Evolutionary conservation across 2,329 filamentous ascomycete species (phyloP), one percentile per base, ranked within the genome.

Genomic region (Botryotinia narcissicola): DNA sequence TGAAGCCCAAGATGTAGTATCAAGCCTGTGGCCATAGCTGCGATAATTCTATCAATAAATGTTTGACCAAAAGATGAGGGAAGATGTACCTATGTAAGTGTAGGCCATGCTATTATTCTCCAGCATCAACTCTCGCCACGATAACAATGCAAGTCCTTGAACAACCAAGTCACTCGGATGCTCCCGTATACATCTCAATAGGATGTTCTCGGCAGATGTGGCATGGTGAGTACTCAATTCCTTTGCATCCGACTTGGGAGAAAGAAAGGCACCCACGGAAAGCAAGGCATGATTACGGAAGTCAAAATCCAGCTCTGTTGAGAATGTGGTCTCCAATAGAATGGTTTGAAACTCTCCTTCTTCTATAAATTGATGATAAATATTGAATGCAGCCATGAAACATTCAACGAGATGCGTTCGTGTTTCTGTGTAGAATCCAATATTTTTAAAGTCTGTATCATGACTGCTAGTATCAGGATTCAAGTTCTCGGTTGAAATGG

Each of bases 341-440:
- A 67, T 25, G 22, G 12, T 51, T 5, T 46, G 44, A 22, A 67
- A 10, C 44, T 67, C 44, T 37, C 12, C 44, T n/a, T 67, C 44
- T 67, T 67, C 63, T 67, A 67, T n/a, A 29, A 67, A 67, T 10
- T 67, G 63, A 67, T 67, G 63, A n/a, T 37, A 67, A 7, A 67
- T n/a, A 51, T 67, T 67, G 63, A 67, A 67, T 18, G 32, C 22
- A 51, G 32, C 48, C 63, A 37, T 51, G 22, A 51, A 67, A 37
- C 44, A 51, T 40, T 67, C 63, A 37, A 67, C 44, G 14, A 67
- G 20, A 14, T 67, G 44, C 16, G 12, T 46, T 48, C 29, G 29
- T 10, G 29, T 51, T 35, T 67, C 32, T 6, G 32, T 18, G 22
- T 37, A 32, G 22, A 37, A 67, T 51, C 32, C 22, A n/a, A 32